Base-by-base conservation (phyloP, 768 basidiomycete species). In the Boletus barrowsii region DNA sequence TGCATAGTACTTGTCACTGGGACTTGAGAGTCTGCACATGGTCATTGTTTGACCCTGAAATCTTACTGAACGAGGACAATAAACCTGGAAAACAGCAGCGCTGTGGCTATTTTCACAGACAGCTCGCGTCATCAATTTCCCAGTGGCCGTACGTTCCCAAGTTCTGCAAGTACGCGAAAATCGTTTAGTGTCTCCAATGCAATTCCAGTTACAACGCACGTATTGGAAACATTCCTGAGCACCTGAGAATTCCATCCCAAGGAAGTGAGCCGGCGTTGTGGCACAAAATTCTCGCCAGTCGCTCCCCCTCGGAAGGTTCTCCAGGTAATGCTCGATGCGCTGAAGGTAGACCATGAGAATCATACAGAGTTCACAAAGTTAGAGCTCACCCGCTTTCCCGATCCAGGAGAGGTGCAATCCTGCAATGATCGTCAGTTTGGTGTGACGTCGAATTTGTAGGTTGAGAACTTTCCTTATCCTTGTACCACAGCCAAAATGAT, bases 221-320 rank as follows among this genome's bases (percentile, higher is more conserved):
- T 18, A 20, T 48, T 64, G 51, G 47, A 56, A 62, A 30, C 67
- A 72, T 44, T 57, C 47, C 1, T 66, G 46, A 0, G 69, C 63
- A 15, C 63, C 61, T 0, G 42, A 22, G 39, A 69, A 72, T 20
- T 64, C 61, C 52, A 69, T 46, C 7, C 60, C 58, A n/a, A 17
- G 55, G 54, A 72, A 69, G 11, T 33, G 49, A 1, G 51, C 63
- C 0, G 71, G 71, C 2, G 71, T 72, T 8, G 70, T 70, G 14
- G 71, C 66, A 46, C 71, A 72, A 44, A 72, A 67, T 44, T 64
- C 61, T 10, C 58, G 56, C 70, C 70, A 73, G 24, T 66, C 64
- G 15, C 61, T 47, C 7, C 69, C 66, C 8, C 6, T 4, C 8
- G 65, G 69, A 15, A 73, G 59, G 15, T 68, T 65, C n/a, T 64